Evolutionary conservation across 306 rosid species (phyloP).

Genomic region (Rosa persica): DNA sequence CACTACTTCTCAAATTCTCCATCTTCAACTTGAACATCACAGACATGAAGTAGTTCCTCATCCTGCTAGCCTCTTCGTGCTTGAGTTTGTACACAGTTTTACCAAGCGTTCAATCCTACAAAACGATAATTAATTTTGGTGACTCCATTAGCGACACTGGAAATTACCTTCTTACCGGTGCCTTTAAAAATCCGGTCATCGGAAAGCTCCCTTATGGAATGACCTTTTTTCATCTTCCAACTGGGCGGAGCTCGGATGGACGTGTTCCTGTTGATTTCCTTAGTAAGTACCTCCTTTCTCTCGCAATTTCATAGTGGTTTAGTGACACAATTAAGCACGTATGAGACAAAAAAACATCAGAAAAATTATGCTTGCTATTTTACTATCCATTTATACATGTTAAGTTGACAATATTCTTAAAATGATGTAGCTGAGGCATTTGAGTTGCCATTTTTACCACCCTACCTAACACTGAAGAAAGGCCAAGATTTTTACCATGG

Average conservation of each 20-base stretch:
- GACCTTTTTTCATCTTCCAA: slow-evolving; percentile 56
- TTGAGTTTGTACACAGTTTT: slow-evolving; percentile 8
- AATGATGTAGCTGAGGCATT: slow-evolving; percentile 55
- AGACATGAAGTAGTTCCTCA: background rate
- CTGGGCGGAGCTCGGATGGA: slow-evolving; percentile 71
- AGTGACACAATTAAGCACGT: too few species aligned
- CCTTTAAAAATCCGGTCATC: slow-evolving; percentile 60
- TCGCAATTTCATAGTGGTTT: too few species aligned
- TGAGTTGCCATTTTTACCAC: slow-evolving; percentile 56
- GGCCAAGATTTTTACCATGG: slow-evolving; percentile 38
- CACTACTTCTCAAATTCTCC: too few species aligned
- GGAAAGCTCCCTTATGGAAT: slow-evolving; percentile 63
- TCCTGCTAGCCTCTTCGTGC: background rate
- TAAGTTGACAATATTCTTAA: background rate
- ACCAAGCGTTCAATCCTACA: slow-evolving; percentile 31
- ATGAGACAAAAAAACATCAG: too few species aligned
- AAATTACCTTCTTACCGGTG: slow-evolving; percentile 41
- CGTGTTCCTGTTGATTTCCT: slow-evolving; percentile 62
- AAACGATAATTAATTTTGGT: slow-evolving; percentile 62
- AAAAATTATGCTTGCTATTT: too few species aligned
- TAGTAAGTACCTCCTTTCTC: slow-evolving; percentile 33
- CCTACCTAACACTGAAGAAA: slow-evolving; percentile 37
- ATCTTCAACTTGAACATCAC: too few species aligned
- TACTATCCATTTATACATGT: too few species aligned
- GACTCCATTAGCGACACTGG: slow-evolving; percentile 58